Percentiles rank a stretch among this genome's conserved stretches.
phyloP scores from a whole-genome alignment of 441 rosid species.

The Croton laevigatus region DNA sequence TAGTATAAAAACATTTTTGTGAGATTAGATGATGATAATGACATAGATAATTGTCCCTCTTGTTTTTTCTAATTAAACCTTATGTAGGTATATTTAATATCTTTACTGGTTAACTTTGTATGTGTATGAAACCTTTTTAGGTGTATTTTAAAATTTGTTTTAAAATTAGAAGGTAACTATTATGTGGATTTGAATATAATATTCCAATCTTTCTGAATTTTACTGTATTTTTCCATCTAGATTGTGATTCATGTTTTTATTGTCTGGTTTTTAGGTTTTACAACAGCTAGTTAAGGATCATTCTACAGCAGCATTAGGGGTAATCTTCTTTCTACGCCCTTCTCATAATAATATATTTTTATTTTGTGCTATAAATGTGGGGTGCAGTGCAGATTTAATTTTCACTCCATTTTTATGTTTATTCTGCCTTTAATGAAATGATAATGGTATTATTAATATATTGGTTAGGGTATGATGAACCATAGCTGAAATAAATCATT shows the following conservation, averaged over 20 bases:
- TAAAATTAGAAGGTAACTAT: too few species aligned
- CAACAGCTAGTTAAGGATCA: slow-evolving; percentile 35
- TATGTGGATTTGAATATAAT: too few species aligned
- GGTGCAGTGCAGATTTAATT: too few species aligned
- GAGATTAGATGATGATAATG: too few species aligned
- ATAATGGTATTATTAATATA: not conserved
- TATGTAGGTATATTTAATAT: too few species aligned
- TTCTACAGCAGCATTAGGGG: slow-evolving; percentile 47
- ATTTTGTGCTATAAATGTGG: not conserved
- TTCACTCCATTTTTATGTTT: not conserved
- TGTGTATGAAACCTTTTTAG: too few species aligned
- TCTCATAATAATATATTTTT: not conserved
- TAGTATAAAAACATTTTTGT: too few species aligned
- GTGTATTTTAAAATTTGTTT: too few species aligned
- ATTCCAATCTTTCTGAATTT: not conserved
- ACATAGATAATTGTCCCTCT: too few species aligned
- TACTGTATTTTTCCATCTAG: not conserved
- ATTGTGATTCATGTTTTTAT: slow-evolving; percentile 2
- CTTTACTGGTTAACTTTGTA: too few species aligned
- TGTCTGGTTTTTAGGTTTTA: slow-evolving; percentile 43
- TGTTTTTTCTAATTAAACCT: too few species aligned
- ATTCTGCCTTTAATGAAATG: not conserved
- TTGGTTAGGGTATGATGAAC: not conserved
- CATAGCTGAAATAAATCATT: not conserved
- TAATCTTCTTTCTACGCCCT: slow-evolving; percentile 22